A percentile compares a stretch with the other conserved stretches of the same genome.
phyloP scores from a whole-genome alignment of 495 filamentous ascomycete species.

The Neurospora sublineolata region DNA sequence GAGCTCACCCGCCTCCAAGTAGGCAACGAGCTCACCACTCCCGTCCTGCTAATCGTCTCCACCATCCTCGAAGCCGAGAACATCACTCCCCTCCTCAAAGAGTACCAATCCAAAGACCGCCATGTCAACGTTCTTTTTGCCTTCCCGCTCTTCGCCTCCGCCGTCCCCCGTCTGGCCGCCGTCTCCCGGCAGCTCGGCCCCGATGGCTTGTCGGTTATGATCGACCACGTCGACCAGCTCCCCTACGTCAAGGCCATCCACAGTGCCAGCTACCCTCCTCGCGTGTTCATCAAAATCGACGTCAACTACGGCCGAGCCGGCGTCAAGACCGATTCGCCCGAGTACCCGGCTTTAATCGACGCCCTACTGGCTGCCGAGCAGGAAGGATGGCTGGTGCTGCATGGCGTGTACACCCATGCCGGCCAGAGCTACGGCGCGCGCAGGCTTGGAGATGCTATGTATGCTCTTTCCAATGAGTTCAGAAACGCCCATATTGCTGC shows the following conservation, averaged over 20 bases:
- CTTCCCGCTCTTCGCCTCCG: slow-evolving; percentile 57
- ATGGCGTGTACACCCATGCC: slow-evolving; percentile 70
- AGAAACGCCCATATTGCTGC: slow-evolving; percentile 33
- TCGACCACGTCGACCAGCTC: slow-evolving; percentile 62
- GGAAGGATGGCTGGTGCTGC: slow-evolving; percentile 30
- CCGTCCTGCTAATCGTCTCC: slow-evolving; percentile 62
- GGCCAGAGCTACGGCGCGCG: slow-evolving; percentile 59
- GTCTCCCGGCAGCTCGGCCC: slow-evolving; percentile 40
- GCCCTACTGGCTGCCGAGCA: slow-evolving; percentile 33
- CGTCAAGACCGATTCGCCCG: slow-evolving; percentile 38
- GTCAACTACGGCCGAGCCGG: slow-evolving; percentile 69
- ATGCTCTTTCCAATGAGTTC: slow-evolving; percentile 50
- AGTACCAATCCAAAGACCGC: slow-evolving; percentile 39
- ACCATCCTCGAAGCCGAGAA: slow-evolving; percentile 68
- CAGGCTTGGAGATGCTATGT: slow-evolving; percentile 41
- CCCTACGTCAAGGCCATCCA: slow-evolving; percentile 29
- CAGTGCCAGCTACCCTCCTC: slow-evolving; percentile 21
- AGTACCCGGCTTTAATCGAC: slow-evolving; percentile 40
- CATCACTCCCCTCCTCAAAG: slow-evolving; percentile 49
- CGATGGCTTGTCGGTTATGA: slow-evolving; percentile 49
- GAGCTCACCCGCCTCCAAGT: slow-evolving; percentile 68
- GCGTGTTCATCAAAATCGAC: slow-evolving; percentile 68
- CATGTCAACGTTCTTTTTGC: slow-evolving; percentile 63
- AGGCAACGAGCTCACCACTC: slow-evolving; percentile 34
- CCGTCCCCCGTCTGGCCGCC: slow-evolving; percentile 43